Base-by-base conservation (phyloP, 163 green algal species). In the Scenedesmus sp. region DNA sequence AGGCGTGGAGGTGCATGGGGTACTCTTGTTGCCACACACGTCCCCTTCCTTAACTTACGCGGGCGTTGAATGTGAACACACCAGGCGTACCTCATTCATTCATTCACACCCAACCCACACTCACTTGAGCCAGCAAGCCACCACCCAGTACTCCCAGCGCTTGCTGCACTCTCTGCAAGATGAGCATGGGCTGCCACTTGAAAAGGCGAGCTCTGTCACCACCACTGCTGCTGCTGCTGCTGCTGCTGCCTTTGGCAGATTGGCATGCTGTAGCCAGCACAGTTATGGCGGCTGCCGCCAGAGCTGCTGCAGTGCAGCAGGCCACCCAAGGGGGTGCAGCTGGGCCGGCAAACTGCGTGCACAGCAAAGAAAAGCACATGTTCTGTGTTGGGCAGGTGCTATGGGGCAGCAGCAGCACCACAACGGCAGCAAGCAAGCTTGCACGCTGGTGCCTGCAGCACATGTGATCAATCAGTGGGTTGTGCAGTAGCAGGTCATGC, bases 81-180 rank as follows among this genome's bases (percentile, higher is more conserved):
- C 34, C 34, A 46, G 34, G 34, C 34, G 34, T 46, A 46, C 34
- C 34, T 46, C 34, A 46, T 46, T 46, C 34, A 46, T 46, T 46
- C 34, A 46, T 46, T 46, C 34, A 46, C 34, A 0, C 34, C 34
- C 34, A 46, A 46, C 34, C 34, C 34, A 0, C 56, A 46, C 88
- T 82, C 55, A 92, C 89, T 76, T 92, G 89, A 18, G 62, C 3
- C 89, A 92, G 82, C 64, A 92, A 56, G 15, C 89, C 89, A 9
- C 89, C 89, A 15, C 89, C 89, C 3, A 92, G 66, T 54, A 89
- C 46, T 6, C 89, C 89, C 13, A 92, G n/a, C 15, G 66, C 66
- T 20, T 52, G 89, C 82, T 92, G 89, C 64, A 92, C 79, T 1
- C 46, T 1, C 16, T 23, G 15, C 79, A 92, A 16, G 16, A 67